A percentile compares a stretch with the other conserved stretches of the same genome.
Conservation (phyloP, 2,329 filamentous ascomycete genomes). For the Trichoderma citrinoviride region DNA sequence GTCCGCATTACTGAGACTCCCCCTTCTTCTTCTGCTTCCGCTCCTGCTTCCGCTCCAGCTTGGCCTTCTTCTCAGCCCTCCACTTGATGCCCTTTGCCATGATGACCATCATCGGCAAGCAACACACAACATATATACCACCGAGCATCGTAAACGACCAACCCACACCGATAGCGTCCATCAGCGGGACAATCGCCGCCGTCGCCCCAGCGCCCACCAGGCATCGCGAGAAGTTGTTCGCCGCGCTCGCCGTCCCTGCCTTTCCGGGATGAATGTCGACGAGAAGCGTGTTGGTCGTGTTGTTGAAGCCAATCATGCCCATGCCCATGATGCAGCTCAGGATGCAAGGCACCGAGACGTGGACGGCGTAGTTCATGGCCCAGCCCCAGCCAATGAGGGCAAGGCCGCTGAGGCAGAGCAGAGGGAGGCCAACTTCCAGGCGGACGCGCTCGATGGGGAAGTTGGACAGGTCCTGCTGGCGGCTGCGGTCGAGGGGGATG, state of each 20-base stretch:
- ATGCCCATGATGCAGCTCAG: slow-evolving; percentile 47
- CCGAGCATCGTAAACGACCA: slow-evolving; percentile 52
- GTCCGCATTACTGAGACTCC: not conserved
- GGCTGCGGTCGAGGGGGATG: slow-evolving; percentile 52
- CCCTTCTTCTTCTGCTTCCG: slow-evolving; percentile 26
- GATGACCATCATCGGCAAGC: slow-evolving; percentile 42
- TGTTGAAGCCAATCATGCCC: slow-evolving; percentile 54
- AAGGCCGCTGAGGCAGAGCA: slow-evolving; percentile 50
- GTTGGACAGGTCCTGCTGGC: slow-evolving; percentile 46
- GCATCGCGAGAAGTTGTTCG: slow-evolving; percentile 56
- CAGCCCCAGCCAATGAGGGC: slow-evolving; percentile 52
- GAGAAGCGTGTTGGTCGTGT: slow-evolving; percentile 51
- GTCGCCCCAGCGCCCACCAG: slow-evolving; percentile 53
- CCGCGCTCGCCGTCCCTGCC: slow-evolving; percentile 54
- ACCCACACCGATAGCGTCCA: slow-evolving; percentile 48
- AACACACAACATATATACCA: slow-evolving; percentile 40
- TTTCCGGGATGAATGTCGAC: slow-evolving; percentile 55
- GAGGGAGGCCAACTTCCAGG: slow-evolving; percentile 48
- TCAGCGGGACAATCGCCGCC: slow-evolving; percentile 52
- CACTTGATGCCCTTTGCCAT: slow-evolving; percentile 45
- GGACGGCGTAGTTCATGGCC: slow-evolving; percentile 43
- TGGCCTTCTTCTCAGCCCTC: slow-evolving; percentile 38
- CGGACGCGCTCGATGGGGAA: slow-evolving; percentile 54
- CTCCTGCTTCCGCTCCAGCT: slow-evolving; percentile 30
- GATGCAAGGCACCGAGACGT: slow-evolving; percentile 47